Evolutionary conservation across 169 alveolate species (phyloP), one percentile per base, ranked within the genome.

Genomic region (Plasmodium adleri): DNA sequence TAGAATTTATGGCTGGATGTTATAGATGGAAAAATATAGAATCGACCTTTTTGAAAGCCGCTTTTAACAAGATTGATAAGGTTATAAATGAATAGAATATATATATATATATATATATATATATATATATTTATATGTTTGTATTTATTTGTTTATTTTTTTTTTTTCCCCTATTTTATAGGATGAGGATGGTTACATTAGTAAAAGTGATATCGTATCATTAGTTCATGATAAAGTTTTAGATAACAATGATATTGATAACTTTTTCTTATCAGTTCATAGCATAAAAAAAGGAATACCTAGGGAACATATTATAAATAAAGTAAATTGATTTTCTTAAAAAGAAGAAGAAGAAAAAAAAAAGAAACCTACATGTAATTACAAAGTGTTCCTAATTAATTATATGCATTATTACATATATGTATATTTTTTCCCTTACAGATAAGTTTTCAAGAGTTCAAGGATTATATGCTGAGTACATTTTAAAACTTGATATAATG

Each of bases 61-160:
- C 91, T 50, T 83, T 83, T 76, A 83, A 83, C n/a, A 83, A 83
- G 56, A 83, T 83, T 60, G 91, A 83, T 63, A 83, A 83, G 91
- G 91, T 83, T 58, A 10, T n/a, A 39, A 45, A n/a, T 54, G 39
- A 5, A 80, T 15, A 20, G 24, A 50, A 49, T 12, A 39, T 54
- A 66, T 20, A 9, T 43, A 49, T 73, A 58, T 10, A 28, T 39
- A 43, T 5, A 22, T 64, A n/a, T 71, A 28, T 52, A 66, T 15
- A 1, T 64, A 6, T 64, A 1, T 15, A 9, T 15, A 4, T 50
- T 0, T 50, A 50, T 50, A n/a, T 50, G 1, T 50, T 1, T 60
- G 70, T n/a, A 7, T 60, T 60, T 60, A 60, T 62, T 17, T 39
- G 0, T 39, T 8, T 26, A 62, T 62, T 12, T 17, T 12, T 56